phyloP scores from a whole-genome alignment of 495 filamentous ascomycete species.

The Thermothielavioides terrestris region DNA sequence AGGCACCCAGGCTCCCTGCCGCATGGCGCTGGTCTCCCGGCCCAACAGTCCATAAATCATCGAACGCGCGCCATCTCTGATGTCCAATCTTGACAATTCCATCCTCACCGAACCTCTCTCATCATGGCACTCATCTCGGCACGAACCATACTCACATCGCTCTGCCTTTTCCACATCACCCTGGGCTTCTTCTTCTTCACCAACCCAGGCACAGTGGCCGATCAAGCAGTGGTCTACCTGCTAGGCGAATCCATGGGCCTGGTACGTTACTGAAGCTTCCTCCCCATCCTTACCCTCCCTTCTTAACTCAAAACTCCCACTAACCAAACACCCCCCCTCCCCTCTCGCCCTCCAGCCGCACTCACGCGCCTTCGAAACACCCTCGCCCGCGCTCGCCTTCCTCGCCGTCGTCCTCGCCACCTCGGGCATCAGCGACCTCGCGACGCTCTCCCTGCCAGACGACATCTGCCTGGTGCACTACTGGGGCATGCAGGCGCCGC shows the following conservation, averaged over 20 bases:
- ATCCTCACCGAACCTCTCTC: background rate
- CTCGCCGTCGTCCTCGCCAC: slow-evolving; percentile 60
- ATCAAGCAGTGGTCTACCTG: slow-evolving; percentile 75
- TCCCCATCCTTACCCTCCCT: background rate
- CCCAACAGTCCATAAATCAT: too few species aligned
- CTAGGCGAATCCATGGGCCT: slow-evolving; percentile 75
- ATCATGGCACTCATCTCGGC: slow-evolving; percentile 73
- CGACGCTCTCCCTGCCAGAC: slow-evolving; percentile 61
- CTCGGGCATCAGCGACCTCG: slow-evolving; percentile 62
- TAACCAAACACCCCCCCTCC: background rate
- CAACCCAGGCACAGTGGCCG: slow-evolving; percentile 56
- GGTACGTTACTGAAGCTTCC: slow-evolving; percentile 41
- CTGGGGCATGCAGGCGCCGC: slow-evolving; percentile 64
- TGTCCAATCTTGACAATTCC: background rate
- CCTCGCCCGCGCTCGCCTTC: slow-evolving; percentile 61
- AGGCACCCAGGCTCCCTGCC: too few species aligned
- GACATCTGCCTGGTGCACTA: slow-evolving; percentile 51
- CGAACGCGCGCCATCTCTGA: too few species aligned
- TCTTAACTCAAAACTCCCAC: background rate
- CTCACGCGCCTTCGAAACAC: slow-evolving; percentile 49
- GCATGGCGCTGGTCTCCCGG: too few species aligned
- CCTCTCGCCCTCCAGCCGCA: slow-evolving; percentile 32
- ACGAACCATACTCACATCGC: slow-evolving; percentile 63
- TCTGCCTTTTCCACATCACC: slow-evolving; percentile 74
- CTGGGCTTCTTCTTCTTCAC: slow-evolving; percentile 75